phyloP scores from a whole-genome alignment of 345 rosid genomes.

The Bruguiera gymnorhiza region DNA sequence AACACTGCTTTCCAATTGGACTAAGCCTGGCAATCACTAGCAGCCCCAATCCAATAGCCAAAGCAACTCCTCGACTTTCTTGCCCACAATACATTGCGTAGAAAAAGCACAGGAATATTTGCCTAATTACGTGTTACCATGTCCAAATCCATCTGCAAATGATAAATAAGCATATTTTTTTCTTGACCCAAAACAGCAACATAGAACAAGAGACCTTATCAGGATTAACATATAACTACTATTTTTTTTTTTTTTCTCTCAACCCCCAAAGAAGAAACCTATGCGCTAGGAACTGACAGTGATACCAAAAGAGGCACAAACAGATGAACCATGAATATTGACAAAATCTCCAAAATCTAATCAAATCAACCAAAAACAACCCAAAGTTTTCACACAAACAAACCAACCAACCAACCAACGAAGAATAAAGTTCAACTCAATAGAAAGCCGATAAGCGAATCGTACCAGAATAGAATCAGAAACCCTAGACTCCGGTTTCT shows the following conservation, averaged over 20 bases:
- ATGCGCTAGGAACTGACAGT: not conserved
- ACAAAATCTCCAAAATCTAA: not conserved
- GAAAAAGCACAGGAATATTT: too few relatives aligned
- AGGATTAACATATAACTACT: too few relatives aligned
- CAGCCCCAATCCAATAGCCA: not conserved
- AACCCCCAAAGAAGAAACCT: too few relatives aligned
- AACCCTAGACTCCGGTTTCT: constrained; percentile 27
- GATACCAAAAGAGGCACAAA: not conserved
- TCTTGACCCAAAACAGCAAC: too few relatives aligned
- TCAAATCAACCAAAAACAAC: not conserved
- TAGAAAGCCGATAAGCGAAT: not conserved
- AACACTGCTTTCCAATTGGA: not conserved
- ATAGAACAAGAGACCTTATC: too few relatives aligned
- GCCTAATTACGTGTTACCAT: too few relatives aligned
- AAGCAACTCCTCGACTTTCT: too few relatives aligned
- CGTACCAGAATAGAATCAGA: constrained; percentile 5
- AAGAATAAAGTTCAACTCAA: not conserved
- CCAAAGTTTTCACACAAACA: not conserved
- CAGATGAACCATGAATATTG: not conserved
- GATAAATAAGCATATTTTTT: too few relatives aligned
- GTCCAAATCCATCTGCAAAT: too few relatives aligned
- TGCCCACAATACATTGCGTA: too few relatives aligned
- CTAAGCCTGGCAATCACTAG: not conserved
- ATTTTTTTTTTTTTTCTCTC: too few relatives aligned
- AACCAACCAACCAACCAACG: not conserved